A percentile compares a stretch with the other conserved stretches of the same genome.
Conservation (phyloP, 2,329 filamentous ascomycete genomes). For the Aspergillus sp. region DNA sequence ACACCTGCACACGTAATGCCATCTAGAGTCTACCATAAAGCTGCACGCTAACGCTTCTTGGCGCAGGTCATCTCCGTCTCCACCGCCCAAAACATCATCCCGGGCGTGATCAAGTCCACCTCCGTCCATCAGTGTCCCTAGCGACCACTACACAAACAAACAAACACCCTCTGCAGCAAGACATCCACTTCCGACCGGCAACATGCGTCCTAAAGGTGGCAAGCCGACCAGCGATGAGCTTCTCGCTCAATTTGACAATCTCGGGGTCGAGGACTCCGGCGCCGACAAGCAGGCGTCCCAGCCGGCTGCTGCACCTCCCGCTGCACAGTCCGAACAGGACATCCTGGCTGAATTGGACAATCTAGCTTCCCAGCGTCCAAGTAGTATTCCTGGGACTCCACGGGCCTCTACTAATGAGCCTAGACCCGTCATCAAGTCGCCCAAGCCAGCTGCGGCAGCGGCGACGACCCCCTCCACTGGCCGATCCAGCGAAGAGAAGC, state of each 20-base stretch:
- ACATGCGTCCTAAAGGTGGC: conserved; percentile 37
- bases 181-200: conserved; percentile 7
- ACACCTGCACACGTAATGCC: not conserved
- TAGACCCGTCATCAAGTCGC: conserved; percentile 54
- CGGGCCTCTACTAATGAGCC: conserved; percentile 54
- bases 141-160: not conserved
- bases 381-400: conserved; percentile 78
- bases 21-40: not conserved
- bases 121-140: conserved; percentile 3
- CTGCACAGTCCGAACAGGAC: conserved; percentile 60
- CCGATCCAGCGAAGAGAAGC: conserved; percentile 65
- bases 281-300: conserved; percentile 30
- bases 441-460: conserved; percentile 51
- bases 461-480: conserved; percentile 38
- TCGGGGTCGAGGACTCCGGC: conserved; percentile 38
- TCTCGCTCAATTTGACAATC: conserved; percentile 50
- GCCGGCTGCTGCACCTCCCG: conserved; percentile 18
- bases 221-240: conserved; percentile 51
- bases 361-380: conserved; percentile 68
- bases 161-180: not conserved
- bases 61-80: conserved; percentile 27
- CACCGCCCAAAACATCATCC: conserved; percentile 21
- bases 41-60: conserved; percentile 22
- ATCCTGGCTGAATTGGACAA: conserved; percentile 85
- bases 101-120: not conserved